phyloP scores from a whole-genome alignment of 2,329 filamentous ascomycete genomes.

The Diaporthe destruens region DNA sequence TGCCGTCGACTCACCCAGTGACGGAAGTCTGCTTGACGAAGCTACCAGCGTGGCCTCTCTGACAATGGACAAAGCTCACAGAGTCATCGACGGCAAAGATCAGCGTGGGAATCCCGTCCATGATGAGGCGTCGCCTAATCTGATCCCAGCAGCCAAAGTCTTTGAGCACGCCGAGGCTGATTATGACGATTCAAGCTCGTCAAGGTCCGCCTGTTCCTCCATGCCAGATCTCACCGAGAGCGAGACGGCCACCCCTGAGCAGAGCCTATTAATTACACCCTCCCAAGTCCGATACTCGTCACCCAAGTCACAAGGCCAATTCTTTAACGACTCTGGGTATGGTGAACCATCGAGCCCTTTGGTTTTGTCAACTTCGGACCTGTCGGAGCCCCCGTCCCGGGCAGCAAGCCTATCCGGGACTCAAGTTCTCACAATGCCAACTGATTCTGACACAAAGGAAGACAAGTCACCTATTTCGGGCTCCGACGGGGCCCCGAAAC shows the following conservation, averaged over 20 bases:
- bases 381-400: not conserved
- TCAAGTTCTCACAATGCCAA: not conserved
- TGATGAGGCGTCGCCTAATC: not conserved
- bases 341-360: conserved; percentile 3
- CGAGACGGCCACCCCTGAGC: conserved; percentile 47
- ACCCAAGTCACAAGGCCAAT: conserved; percentile 30
- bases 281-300: conserved; percentile 41
- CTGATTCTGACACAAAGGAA: not conserved
- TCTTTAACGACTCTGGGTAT: conserved; percentile 35
- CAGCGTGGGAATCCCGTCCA: not conserved
- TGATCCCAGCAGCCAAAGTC: conserved; percentile 37
- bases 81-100: not conserved
- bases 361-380: conserved; percentile 25
- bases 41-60: conserved; percentile 15
- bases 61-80: not conserved
- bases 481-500: not conserved
- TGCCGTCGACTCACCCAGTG: not conserved
- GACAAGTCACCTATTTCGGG: not conserved
- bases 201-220: conserved; percentile 47
- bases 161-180: conserved; percentile 27
- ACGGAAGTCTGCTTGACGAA: not conserved
- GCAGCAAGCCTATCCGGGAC: not conserved
- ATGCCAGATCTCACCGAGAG: conserved; percentile 51
- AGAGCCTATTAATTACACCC: conserved; percentile 49
- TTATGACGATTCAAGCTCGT: conserved; percentile 27